A percentile compares a stretch with the other conserved stretches of the same genome.
These are phyloP conservation scores for Boletales sp. DNA, from an alignment of 768 basidiomycete genomes.

Conservation along the genomic window DNA sequence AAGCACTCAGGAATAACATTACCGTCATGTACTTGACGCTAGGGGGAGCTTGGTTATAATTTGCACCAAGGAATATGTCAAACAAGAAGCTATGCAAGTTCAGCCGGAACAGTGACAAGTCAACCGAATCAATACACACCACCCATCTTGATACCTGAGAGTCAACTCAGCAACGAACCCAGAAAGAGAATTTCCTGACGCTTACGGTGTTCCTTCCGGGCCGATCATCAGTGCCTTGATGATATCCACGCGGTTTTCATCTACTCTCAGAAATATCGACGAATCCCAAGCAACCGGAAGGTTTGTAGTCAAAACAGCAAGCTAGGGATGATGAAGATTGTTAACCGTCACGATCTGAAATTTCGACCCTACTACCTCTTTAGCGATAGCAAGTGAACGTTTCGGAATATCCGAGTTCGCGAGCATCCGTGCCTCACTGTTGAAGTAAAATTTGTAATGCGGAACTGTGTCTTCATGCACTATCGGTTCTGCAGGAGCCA, in stretches of 20 bases:
- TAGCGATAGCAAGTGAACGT: constrained; percentile 90
- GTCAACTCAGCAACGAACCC: constrained; percentile 4
- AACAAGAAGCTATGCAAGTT: constrained; percentile 57
- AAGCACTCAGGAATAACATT: constrained; percentile 3
- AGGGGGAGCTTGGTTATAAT: constrained; percentile 86
- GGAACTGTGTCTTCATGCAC: constrained; percentile 52
- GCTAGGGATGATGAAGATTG: constrained; percentile 40
- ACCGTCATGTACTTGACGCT: constrained; percentile 66
- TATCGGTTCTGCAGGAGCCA: constrained; percentile 33
- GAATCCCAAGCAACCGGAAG: constrained; percentile 95
- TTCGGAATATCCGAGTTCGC: constrained; percentile 86
- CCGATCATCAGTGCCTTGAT: constrained; percentile 92
- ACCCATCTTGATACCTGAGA: constrained; percentile 83
- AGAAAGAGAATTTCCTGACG: constrained; percentile 10
- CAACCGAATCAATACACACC: constrained; percentile 43
- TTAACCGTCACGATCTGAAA: background rate
- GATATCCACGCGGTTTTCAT: constrained; percentile 87
- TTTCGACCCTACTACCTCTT: constrained; percentile 59
- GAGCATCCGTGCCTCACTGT: constrained; percentile 80
- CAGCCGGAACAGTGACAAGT: constrained; percentile 1
- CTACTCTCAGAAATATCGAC: constrained; percentile 88
- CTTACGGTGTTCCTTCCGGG: constrained; percentile 91
- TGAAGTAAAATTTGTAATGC: constrained; percentile 80
- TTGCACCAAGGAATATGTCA: constrained; percentile 89
- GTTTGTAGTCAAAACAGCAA: constrained; percentile 91